Conservation (phyloP, 2,329 filamentous ascomycete genomes). For the Fusarium pilosicola region DNA sequence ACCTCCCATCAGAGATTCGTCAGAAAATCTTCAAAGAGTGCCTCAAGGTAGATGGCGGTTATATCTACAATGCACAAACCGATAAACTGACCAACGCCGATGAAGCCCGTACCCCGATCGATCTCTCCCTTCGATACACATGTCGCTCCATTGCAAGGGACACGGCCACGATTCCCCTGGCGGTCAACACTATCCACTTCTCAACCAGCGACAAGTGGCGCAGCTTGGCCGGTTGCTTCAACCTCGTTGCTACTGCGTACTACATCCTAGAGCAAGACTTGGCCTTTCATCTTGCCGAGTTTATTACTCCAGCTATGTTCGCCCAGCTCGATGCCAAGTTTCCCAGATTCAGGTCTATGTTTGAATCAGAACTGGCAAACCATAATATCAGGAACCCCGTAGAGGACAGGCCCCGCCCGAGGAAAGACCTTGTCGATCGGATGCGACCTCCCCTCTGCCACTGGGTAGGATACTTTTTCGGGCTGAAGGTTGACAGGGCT, state of each 20-base stretch:
- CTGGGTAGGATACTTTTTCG: rapidly evolving
- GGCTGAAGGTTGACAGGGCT: rapidly evolving
- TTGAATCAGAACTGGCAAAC: neutral
- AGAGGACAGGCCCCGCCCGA: rapidly evolving
- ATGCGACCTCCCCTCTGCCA: rapidly evolving
- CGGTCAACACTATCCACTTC: constrained; percentile 16
- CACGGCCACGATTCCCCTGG: neutral
- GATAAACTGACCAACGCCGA: constrained; percentile 13
- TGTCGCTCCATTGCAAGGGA: constrained; percentile 22
- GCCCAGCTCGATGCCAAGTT: neutral
- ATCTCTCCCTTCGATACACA: constrained; percentile 28
- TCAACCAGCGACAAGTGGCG: constrained; percentile 8
- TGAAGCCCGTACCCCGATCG: neutral
- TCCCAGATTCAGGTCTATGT: neutral
- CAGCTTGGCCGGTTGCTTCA: neutral
- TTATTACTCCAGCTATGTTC: constrained; percentile 3
- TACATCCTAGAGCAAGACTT: neutral
- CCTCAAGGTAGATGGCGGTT: constrained; percentile 21
- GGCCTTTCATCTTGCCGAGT: neutral
- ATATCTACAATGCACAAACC: neutral
- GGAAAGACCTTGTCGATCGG: rapidly evolving
- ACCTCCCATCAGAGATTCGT: constrained; percentile 23
- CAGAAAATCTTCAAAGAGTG: constrained; percentile 21
- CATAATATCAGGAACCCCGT: rapidly evolving
- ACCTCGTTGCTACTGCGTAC: neutral